These are phyloP conservation scores for Phytophthora sojae DNA, from an alignment of 352 stramenopile genomes.

Conservation along the genomic window DNA sequence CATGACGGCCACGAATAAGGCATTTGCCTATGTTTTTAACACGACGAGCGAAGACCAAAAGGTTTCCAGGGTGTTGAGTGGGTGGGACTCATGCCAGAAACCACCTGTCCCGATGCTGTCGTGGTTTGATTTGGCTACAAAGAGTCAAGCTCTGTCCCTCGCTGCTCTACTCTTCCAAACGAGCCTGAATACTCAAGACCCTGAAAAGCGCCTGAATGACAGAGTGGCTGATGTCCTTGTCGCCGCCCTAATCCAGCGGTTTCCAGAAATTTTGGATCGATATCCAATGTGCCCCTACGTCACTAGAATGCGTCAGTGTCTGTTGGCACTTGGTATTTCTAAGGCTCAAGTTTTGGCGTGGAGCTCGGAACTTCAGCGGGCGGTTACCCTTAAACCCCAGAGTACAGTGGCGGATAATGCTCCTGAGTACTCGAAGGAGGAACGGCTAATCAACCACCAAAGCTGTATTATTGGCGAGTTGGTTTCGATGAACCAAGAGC, in stretches of 20 bases:
- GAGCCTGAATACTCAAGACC: conserved; percentile 8
- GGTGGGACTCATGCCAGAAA: conserved; percentile 1
- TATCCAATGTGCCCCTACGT: conserved; percentile 18
- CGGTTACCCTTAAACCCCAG: not conserved
- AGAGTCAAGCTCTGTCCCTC: not conserved
- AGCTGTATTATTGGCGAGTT: conserved; percentile 14
- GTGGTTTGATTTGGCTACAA: conserved; percentile 2
- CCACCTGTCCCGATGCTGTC: not conserved
- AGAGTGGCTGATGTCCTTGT: conserved; percentile 1
- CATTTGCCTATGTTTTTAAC: conserved; percentile 17
- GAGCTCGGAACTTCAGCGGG: conserved; percentile 1
- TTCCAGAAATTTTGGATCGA: conserved; percentile 7
- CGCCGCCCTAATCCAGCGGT: not conserved
- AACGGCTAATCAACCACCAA: conserved; percentile 13
- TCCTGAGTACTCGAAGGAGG: not conserved
- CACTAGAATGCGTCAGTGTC: not conserved
- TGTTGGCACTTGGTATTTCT: not conserved
- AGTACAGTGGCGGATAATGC: not conserved
- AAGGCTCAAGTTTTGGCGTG: conserved; percentile 14
- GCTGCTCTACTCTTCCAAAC: conserved; percentile 11
- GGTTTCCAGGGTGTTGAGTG: conserved; percentile 1
- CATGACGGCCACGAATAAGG: conserved; percentile 12
- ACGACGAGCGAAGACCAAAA: conserved; percentile 21
- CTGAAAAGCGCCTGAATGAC: conserved; percentile 12
- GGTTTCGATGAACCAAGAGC: conserved; percentile 14